Evolutionary conservation across 768 basidiomycete species (phyloP).

Genomic region (Cystobasidiopsis lactophilus): DNA sequence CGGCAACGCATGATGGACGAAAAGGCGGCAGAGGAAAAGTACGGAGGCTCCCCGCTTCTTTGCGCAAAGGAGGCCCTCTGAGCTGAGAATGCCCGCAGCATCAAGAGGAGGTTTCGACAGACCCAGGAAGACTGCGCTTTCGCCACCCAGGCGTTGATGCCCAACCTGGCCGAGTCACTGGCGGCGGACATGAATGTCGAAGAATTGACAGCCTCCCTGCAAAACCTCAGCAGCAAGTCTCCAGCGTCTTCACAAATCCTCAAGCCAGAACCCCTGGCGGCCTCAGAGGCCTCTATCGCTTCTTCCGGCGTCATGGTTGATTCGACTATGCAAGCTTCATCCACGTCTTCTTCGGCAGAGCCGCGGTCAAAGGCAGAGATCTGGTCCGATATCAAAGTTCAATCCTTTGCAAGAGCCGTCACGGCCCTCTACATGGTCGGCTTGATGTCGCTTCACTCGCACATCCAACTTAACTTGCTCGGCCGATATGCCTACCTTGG

Average conservation of each 20-base stretch:
- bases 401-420: conserved; percentile 33
- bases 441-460: conserved; percentile 64
- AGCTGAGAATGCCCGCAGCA: conserved; percentile 26
- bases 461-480: conserved; percentile 63
- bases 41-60: conserved; percentile 23
- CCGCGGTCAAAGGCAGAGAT: conserved; percentile 40
- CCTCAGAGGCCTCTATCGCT: background rate
- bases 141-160: conserved; percentile 43
- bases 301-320: background rate
- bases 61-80: background rate
- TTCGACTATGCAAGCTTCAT: too few relatives aligned
- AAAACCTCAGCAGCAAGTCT: conserved; percentile 5
- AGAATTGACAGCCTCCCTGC: conserved; percentile 37
- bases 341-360: background rate
- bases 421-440: conserved; percentile 70
- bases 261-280: too few relatives aligned
- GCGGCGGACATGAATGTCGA: conserved; percentile 59
- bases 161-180: conserved; percentile 43
- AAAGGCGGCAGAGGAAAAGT: conserved; percentile 46
- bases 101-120: conserved; percentile 48
- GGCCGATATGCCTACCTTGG: conserved; percentile 59
- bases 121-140: conserved; percentile 57
- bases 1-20: conserved; percentile 42
- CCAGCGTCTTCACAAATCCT: conserved; percentile 28
- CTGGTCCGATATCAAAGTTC: conserved; percentile 67